Evolutionary conservation across 305 asterid genomes (phyloP).

Genomic region (Andrographis paniculata): DNA sequence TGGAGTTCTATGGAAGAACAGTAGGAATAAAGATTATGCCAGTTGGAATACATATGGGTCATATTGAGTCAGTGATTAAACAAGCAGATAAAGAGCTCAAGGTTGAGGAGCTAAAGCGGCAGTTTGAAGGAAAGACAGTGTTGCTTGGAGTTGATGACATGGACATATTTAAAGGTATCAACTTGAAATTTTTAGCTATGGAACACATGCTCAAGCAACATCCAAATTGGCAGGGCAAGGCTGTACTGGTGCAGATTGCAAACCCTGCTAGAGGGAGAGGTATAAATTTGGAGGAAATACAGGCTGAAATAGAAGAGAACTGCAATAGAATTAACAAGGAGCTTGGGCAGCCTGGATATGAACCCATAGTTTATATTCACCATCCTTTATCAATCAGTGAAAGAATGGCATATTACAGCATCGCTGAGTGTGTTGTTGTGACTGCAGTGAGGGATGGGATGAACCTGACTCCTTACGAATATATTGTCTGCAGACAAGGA

Average conservation of each 20-base stretch:
- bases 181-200: conserved; percentile 82
- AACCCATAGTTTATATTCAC: conserved; percentile 58
- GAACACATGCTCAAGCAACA: conserved; percentile 83
- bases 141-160: conserved; percentile 86
- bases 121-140: conserved; percentile 66
- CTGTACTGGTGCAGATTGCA: conserved; percentile 78
- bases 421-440: conserved; percentile 93
- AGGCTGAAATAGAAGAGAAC: conserved; percentile 64
- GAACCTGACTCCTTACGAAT: conserved; percentile 90
- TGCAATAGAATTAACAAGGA: conserved; percentile 57
- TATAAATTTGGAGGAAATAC: conserved; percentile 57
- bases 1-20: conserved; percentile 87
- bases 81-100: conserved; percentile 54
- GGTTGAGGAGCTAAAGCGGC: conserved; percentile 53
- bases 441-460: conserved; percentile 94
- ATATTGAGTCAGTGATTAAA: conserved; percentile 63
- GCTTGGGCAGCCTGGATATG: conserved; percentile 74
- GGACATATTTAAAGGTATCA: conserved; percentile 92
- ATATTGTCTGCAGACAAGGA: conserved; percentile 84
- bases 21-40: conserved; percentile 93
- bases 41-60: conserved; percentile 88
- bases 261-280: conserved; percentile 85
- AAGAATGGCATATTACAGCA: conserved; percentile 74
- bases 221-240: conserved; percentile 73
- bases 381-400: conserved; percentile 56